A percentile compares a stretch with the other conserved stretches of the same genome.
These are phyloP conservation scores for Glycine tomentella DNA, from an alignment of 306 rosid species.

Conservation along the genomic window DNA sequence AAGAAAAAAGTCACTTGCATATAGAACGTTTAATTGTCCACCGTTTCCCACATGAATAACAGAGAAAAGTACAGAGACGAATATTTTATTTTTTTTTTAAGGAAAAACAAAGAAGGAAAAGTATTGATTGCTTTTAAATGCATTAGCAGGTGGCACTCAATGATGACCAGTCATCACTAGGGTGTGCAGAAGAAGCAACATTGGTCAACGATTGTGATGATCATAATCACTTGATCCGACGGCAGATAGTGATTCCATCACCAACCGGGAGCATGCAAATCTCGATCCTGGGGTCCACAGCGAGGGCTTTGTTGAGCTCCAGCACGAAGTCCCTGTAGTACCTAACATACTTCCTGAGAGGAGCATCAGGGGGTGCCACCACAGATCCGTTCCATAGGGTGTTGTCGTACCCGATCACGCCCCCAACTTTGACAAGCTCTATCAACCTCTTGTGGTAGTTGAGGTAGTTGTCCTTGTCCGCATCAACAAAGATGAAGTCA, in stretches of 20 bases:
- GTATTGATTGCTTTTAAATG: conserved; percentile 14
- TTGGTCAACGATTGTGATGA: not conserved
- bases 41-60: not conserved
- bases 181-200: not conserved
- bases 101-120: too few species aligned
- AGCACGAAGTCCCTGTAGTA: conserved; percentile 86
- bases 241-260: conserved; percentile 92
- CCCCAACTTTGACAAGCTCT: conserved; percentile 83
- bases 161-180: not conserved
- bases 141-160: not conserved
- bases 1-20: not conserved
- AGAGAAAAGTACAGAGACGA: conserved; percentile 32
- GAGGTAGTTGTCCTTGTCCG: conserved; percentile 91
- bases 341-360: conserved; percentile 83
- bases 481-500: conserved; percentile 89
- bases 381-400: conserved; percentile 95
- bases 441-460: conserved; percentile 91
- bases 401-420: conserved; percentile 90
- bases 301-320: conserved; percentile 86
- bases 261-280: conserved; percentile 91
- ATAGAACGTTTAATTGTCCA: conserved; percentile 27
- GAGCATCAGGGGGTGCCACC: conserved; percentile 90
- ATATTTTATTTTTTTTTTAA: too few species aligned
- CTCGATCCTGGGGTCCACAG: conserved; percentile 88
- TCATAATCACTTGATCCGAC: conserved; percentile 61